Percentiles rank a stretch among this genome's conserved stretches.
These are phyloP conservation scores for Lepidopterella palustris DNA, from an alignment of 495 filamentous ascomycete species.

Conservation along the genomic window DNA sequence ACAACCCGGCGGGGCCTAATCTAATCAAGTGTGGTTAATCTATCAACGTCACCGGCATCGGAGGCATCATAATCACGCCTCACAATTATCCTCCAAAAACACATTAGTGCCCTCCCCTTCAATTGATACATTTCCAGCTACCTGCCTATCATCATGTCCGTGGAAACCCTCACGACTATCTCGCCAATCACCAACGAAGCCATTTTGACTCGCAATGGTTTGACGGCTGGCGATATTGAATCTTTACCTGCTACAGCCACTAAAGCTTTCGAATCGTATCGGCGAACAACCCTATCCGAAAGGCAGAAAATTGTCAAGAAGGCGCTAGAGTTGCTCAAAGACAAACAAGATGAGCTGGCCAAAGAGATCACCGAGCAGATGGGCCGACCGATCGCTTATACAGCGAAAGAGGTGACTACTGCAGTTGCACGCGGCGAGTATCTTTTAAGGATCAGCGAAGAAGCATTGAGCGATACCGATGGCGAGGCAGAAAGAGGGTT, in stretches of 20 bases:
- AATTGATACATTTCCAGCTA: not conserved
- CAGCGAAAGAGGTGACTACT: conserved; percentile 70
- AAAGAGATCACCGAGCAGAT: conserved; percentile 86
- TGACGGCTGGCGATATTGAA: conserved; percentile 59
- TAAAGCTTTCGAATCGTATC: conserved; percentile 65
- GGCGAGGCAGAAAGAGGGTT: conserved; percentile 81
- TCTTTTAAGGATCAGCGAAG: conserved; percentile 68
- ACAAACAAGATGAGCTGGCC: conserved; percentile 72
- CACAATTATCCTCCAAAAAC: no score
- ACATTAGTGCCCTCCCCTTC: not conserved
- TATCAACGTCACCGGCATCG: no score
- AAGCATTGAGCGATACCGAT: conserved; percentile 63
- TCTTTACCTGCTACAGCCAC: conserved; percentile 58
- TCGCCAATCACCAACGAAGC: conserved; percentile 79
- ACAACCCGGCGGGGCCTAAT: no score
- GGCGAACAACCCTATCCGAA: conserved; percentile 53
- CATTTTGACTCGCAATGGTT: conserved; percentile 65
- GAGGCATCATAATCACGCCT: conserved; percentile 1
- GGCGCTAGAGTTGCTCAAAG: conserved; percentile 59
- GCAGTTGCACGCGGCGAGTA: conserved; percentile 76
- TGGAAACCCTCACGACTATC: conserved; percentile 79
- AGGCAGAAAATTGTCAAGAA: conserved; percentile 71
- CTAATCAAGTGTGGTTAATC: no score
- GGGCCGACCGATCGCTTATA: conserved; percentile 85
- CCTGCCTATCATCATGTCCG: conserved; percentile 50